Evolutionary conservation across 129 eudicot genomes (phyloP).

Genomic region (Sambucus nigra): DNA sequence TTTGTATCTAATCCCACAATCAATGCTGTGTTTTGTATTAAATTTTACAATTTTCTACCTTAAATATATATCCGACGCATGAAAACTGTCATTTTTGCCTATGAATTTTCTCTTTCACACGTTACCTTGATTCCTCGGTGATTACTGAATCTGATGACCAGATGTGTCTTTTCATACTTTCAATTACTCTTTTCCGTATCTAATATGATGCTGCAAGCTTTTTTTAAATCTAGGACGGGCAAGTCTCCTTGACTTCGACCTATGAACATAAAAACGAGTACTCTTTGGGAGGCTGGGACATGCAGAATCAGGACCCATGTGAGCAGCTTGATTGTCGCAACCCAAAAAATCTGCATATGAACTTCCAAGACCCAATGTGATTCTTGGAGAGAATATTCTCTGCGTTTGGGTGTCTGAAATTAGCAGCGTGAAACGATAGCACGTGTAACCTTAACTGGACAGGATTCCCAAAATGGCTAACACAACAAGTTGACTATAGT

Average conservation of each 20-base stretch:
- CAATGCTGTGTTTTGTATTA: too few relatives aligned
- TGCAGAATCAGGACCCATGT: slow-evolving; percentile 51
- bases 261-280: slow-evolving; percentile 40
- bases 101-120: too few relatives aligned
- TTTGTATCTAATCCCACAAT: too few relatives aligned
- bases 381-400: slow-evolving; percentile 25
- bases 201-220: slow-evolving; percentile 49
- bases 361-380: slow-evolving; percentile 39
- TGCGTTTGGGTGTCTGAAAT: slow-evolving; percentile 30
- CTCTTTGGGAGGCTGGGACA: slow-evolving; percentile 50
- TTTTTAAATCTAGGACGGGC: slow-evolving; percentile 61
- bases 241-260: slow-evolving; percentile 65
- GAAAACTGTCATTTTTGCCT: too few relatives aligned
- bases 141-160: slow-evolving; percentile 32
- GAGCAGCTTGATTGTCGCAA: slow-evolving; percentile 96
- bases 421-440: slow-evolving; percentile 45
- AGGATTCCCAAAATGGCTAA: slow-evolving; percentile 70
- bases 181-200: slow-evolving; percentile 45
- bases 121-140: slow-evolving; percentile 31
- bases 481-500: slow-evolving; percentile 67
- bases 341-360: slow-evolving; percentile 80
- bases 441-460: slow-evolving; percentile 88
- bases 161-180: slow-evolving; percentile 44
- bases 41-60: too few relatives aligned
- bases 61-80: too few relatives aligned